Evolutionary conservation across 139 green algal species (phyloP), one percentile per base, ranked within the genome.

Genomic region (Chlamydomonas schloesseri): DNA sequence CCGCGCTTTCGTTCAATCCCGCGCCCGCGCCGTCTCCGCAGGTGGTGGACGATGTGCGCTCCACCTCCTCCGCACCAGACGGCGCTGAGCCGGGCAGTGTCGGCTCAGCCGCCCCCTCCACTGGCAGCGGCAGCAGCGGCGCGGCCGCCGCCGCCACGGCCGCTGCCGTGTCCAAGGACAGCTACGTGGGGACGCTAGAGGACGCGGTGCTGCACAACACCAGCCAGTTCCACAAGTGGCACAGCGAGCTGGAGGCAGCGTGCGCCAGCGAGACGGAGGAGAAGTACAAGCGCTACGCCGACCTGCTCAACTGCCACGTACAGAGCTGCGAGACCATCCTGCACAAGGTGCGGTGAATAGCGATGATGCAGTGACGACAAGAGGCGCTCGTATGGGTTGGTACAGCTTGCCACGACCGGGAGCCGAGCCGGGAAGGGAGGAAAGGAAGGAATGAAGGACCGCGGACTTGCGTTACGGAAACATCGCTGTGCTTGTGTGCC

Each of bases 181-280:
- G 81, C 50, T 95, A 93, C 71, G 85, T 73, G 24, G 93, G 93
- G 65, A 94, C 92, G 15, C 60, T 96, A 23, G 94, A 95, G 57
- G 94, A 96, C 53, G 91, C 90, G 2, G 91, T 95, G 31, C 89
- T 98, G 79, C 95, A 97, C 42, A 97, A 95, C 84, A 94, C 86
- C 64, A 93, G 93, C 69, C 89, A 98, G 67, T 99, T 99, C 87
- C 96, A 97, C 89, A 96, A 96, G 82, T 99, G 96, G 97, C 93
- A 97, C 68, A 83, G 86, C 33, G 95, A 98, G 86, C 90, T 99
- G 81, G 97, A 99, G 73, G 93, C 95, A 6, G 93, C 94, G 10
- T 93, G 94, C 73, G 93, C 92, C 0, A 87, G 75, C 3, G 95
- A 98, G 82, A 96, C 96, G 21, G 96, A 98, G 88, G 91, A 94